Evolutionary conservation across 2,329 filamentous ascomycete species (phyloP), one percentile per base, ranked within the genome.

Genomic region (Didymosphaeria variabile): DNA sequence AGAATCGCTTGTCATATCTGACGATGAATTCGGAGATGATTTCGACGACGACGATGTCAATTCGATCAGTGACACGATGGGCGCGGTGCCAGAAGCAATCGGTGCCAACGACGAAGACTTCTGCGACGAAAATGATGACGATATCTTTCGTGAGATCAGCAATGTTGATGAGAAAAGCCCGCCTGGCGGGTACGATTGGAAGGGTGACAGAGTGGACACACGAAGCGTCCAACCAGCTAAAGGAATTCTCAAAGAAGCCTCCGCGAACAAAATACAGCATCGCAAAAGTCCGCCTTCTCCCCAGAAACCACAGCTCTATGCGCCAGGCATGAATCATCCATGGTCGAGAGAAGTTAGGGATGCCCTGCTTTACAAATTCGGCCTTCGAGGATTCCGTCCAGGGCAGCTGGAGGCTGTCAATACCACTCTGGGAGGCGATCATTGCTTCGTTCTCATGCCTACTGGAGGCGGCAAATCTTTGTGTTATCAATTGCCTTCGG

Each of bases 351-450:
- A 98, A 69, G 91, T 99, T 26, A 90, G 90, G 67, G 85, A 83
- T 57, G 91, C 89, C n/a, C 81, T 99, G 65, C 92, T 91, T 71
- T 89, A 94, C 69, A 86, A 89, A 3, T 99, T 99, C 73, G 87
- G 90, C 64, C 89, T 99, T 76, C 88, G 87, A 57, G 92, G 92
- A 0, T 99, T 99, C 73, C 89, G 96, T 32, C 88, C 90, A 57
- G 95, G 97, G 73, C 95, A 99, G 74, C 84, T 98, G 1, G 92
- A 98, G 78, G 94, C 95, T 15, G 97, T 99, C 77, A 98, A 99
- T 77, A 91, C 94, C 1, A 98, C 95, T 0, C 82, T 99, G 49
- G 84, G 83, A 32, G 95, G 94, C 3, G 89, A 94, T 65, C 94
- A 99, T 78, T 90, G 91, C 0, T 99, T 99, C 75, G 91, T 99